Conservation (phyloP, 2,329 filamentous ascomycete genomes). For the Cordyceps sp. region DNA sequence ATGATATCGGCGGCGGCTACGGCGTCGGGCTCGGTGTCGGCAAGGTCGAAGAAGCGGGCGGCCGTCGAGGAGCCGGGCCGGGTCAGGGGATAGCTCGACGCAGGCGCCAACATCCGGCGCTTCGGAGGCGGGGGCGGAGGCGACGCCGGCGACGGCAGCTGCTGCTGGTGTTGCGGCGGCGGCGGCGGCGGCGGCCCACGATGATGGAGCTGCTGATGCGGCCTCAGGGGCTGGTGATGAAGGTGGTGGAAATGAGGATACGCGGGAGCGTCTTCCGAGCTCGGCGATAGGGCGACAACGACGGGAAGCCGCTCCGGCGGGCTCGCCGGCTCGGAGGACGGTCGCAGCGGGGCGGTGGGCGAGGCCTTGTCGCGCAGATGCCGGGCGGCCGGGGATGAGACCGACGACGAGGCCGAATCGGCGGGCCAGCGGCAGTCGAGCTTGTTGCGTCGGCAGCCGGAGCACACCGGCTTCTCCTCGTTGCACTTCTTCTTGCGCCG, state of each 20-base stretch:
- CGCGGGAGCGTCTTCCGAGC: too few species aligned
- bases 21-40: not conserved
- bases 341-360: too few species aligned
- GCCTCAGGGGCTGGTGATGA: too few species aligned
- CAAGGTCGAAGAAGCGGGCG: not conserved
- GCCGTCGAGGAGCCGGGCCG: too few species aligned
- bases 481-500: constrained; percentile 38
- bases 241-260: not conserved
- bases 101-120: not conserved
- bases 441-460: constrained; percentile 34
- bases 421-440: constrained; percentile 33
- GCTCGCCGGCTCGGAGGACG: too few species aligned
- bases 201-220: too few species aligned
- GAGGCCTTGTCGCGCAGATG: too few species aligned
- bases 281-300: too few species aligned
- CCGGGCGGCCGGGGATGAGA: not conserved
- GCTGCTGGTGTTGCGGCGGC: not conserved
- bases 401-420: constrained; percentile 2
- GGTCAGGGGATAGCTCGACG: too few species aligned
- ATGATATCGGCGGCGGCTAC: not conserved
- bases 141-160: not conserved
- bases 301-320: too few species aligned
- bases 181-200: not conserved
- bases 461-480: constrained; percentile 33
- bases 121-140: not conserved